A percentile compares a stretch with the other conserved stretches of the same genome.
Conservation (phyloP, 805 yeast genomes). For the Yamadazyma endophytica region DNA sequence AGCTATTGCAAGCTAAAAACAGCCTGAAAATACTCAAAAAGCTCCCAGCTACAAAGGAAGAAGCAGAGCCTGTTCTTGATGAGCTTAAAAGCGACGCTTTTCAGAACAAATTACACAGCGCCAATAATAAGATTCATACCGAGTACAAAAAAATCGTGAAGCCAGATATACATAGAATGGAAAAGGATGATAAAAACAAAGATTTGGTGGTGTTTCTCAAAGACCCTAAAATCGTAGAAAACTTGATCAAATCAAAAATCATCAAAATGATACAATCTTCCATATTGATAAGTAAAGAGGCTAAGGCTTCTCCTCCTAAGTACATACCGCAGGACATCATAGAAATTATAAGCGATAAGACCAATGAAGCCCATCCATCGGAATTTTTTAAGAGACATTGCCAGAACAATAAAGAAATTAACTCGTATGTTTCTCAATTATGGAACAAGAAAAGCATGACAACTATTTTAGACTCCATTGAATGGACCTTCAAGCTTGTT, state of each 20-base stretch:
- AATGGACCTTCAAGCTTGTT: slow-evolving; percentile 44
- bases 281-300: slow-evolving; percentile 26
- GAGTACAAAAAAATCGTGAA: slow-evolving; percentile 22
- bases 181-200: slow-evolving; percentile 12
- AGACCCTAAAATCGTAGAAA: slow-evolving; percentile 14
- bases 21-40: slow-evolving; percentile 37
- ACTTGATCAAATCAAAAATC: slow-evolving; percentile 29
- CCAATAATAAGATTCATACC: slow-evolving; percentile 37
- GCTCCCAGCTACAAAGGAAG: slow-evolving; percentile 36
- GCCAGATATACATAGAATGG: slow-evolving; percentile 7
- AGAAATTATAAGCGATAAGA: slow-evolving; percentile 22
- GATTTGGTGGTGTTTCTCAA: slow-evolving; percentile 19
- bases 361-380: slow-evolving; percentile 39
- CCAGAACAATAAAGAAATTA: slow-evolving; percentile 34
- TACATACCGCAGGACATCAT: slow-evolving; percentile 28
- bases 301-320: slow-evolving; percentile 27
- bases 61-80: slow-evolving; percentile 43
- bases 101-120: slow-evolving; percentile 46
- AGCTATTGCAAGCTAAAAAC: slow-evolving; percentile 41
- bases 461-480: slow-evolving; percentile 29
- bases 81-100: slow-evolving; percentile 43
- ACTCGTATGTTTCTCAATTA: slow-evolving; percentile 44
- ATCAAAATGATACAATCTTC: slow-evolving; percentile 23
- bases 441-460: slow-evolving; percentile 44
- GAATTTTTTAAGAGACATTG: slow-evolving; percentile 40